Percentiles rank a stretch among this genome's conserved stretches.
These are phyloP conservation scores for Penicillium sp. DNA, from an alignment of 2,329 filamentous ascomycete species.

Conservation along the genomic window DNA sequence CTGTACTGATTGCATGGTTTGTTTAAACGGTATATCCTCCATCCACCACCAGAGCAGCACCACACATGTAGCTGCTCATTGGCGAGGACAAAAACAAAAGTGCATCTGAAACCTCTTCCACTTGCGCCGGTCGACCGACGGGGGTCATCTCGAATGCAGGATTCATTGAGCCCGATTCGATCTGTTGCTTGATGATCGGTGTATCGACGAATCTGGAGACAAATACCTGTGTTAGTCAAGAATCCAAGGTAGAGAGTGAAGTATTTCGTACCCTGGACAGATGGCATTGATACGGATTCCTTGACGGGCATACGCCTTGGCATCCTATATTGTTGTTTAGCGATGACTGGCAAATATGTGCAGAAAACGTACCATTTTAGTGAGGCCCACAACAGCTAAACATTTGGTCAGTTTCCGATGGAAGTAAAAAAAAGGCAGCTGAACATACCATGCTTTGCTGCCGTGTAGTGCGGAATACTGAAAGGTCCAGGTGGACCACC, in stretches of 20 bases:
- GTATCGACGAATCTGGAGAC: conserved; percentile 28
- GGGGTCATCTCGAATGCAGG: conserved; percentile 52
- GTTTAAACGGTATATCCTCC: conserved; percentile 31
- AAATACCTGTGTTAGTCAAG: background rate
- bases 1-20: too few species aligned
- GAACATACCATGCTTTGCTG: conserved; percentile 30
- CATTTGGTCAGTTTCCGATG: background rate
- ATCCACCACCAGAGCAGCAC: conserved; percentile 34
- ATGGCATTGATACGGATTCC: conserved; percentile 65
- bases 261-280: conserved; percentile 52
- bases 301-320: conserved; percentile 54
- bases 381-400: conserved; percentile 30
- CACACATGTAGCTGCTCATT: conserved; percentile 51
- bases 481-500: conserved; percentile 17
- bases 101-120: conserved; percentile 60
- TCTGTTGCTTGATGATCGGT: conserved; percentile 23
- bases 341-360: background rate
- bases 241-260: background rate
- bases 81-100: conserved; percentile 51
- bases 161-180: conserved; percentile 21
- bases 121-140: conserved; percentile 51
- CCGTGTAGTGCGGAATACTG: conserved; percentile 24
- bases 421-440: background rate
- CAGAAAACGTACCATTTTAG: conserved; percentile 21
- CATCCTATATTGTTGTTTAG: conserved; percentile 30